phyloP scores from a whole-genome alignment of 2,329 filamentous ascomycete species.

The Bipolaris victoriae region DNA sequence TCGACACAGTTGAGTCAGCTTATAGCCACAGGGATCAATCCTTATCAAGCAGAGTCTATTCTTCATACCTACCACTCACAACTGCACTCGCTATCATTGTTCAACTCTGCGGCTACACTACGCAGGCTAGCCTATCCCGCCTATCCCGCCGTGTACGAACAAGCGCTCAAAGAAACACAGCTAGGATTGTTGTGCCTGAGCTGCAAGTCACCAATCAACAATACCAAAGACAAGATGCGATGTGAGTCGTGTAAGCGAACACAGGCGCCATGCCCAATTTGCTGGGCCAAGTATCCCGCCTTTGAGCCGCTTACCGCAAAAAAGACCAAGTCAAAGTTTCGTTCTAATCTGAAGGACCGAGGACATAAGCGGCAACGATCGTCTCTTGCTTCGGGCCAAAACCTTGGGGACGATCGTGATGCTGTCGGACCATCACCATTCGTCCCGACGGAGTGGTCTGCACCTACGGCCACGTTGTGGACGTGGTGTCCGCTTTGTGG shows the following conservation, averaged over 20 bases:
- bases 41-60: conserved; percentile 61
- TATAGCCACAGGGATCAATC: conserved; percentile 54
- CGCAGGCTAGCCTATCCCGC: conserved; percentile 61
- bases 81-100: conserved; percentile 55
- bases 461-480: conserved; percentile 53
- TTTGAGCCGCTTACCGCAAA: conserved; percentile 44
- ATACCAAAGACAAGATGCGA: conserved; percentile 56
- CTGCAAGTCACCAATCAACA: conserved; percentile 63
- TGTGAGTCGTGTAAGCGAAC: conserved; percentile 59
- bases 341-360: conserved; percentile 27
- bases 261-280: conserved; percentile 53
- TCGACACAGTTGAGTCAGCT: conserved; percentile 49
- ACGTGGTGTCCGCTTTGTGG: conserved; percentile 66
- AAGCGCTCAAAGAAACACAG: conserved; percentile 60
- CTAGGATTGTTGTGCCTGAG: conserved; percentile 62
- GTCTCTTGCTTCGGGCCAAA: conserved; percentile 27
- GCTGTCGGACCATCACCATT: conserved; percentile 30
- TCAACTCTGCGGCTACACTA: conserved; percentile 61
- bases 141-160: conserved; percentile 64
- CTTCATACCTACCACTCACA: conserved; percentile 64
- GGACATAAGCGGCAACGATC: conserved; percentile 37
- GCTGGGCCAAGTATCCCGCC: conserved; percentile 53
- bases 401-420: conserved; percentile 17
- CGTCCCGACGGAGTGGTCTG: conserved; percentile 29
- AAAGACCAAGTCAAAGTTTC: conserved; percentile 38